Evolutionary conservation across 1,139 yeast species (phyloP), one percentile per base, ranked within the genome.

Genomic region (Scheffersomyces lignicola): DNA sequence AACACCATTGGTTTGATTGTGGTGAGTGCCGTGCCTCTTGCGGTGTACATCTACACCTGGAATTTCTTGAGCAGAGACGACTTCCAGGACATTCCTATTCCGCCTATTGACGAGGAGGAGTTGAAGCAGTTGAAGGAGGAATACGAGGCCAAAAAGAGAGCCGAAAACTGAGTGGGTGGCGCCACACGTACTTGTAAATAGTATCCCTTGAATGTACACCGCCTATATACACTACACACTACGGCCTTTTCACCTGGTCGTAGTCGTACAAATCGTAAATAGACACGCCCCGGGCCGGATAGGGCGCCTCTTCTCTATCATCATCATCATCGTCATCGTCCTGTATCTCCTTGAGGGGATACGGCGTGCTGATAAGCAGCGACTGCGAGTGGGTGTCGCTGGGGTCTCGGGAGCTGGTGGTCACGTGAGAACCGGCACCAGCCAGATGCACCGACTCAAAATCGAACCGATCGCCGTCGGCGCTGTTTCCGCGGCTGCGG

Each of bases 71-170:
- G 79, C 44, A 78, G 78, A 43, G 97, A 89, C 55, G 96, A 90
- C 48, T 87, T 90, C 56, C 76, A 73, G 33, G 96, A 89, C 57
- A 85, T 90, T 49, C 97, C 97, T 34, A 81, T 90, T 45, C 97
- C 97, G 33, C 97, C 97, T 18, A 74, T 90, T 45, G 76, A 83
- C 29, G 95, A 86, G 41, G 80, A 73, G 37, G 95, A 88, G 56
- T 72, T 90, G 55, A 76, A 74, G 37, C 72, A 78, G 59, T 74
- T 90, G 64, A 80, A 74, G 60, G 69, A 73, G 54, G 92, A 87
- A 55, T 83, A 83, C 51, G 81, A 76, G 47, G 62, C 60, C 28
- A 69, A 65, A 49, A 65, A 69, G 48, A 56, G 58, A 24, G 27
- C 12, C 21, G 31, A 16, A 22, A 21, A 14, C 18, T 18, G 26